Evolutionary conservation across 805 yeast species (phyloP), one percentile per base, ranked within the genome.

Genomic region (Kodamaea neixiangensis): DNA sequence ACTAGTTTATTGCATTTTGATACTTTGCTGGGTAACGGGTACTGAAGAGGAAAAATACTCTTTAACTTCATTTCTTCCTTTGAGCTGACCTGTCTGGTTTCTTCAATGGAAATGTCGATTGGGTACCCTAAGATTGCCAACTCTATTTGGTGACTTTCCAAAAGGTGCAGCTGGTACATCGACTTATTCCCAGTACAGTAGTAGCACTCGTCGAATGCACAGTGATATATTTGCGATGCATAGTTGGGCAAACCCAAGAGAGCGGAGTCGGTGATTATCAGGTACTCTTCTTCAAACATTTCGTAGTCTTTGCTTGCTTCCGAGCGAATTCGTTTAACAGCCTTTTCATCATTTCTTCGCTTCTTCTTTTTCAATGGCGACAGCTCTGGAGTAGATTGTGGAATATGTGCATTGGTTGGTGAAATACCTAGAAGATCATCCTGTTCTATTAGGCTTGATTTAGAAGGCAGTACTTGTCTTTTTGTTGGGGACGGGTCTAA

Each of bases 151-250:
- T 69, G 72, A 10, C 44, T 52, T 1, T 56, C 59, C 3, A 68
- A 43, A 11, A 69, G 47, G 51, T 69, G 73, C 11, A 50, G 52
- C 47, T 61, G 59, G 54, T 64, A 68, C 42, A 64, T 38, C 2
- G 47, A 25, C 37, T 58, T 63, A 48, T 67, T 66, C 0, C 69
- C 71, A 1, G 70, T 66, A 33, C 68, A 60, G 41, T 65, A 66
- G 22, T 51, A 47, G 51, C 73, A 69, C 2, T 44, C 37, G 3
- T 50, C 50, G 46, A 69, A 61, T 7, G 66, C 64, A 50, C 73
- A 69, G 11, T 50, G n/a, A 43, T 54, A 64, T 2, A 66, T 41
- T 5, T 37, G 41, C 5, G 35, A 10, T 2, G 41, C 10, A 20
- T 49, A 18, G 7, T 20, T 11, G 3, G 18, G 37, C 52, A 58